Conservation (phyloP, 305 asterid genomes). For the Fraxinus albicans region DNA sequence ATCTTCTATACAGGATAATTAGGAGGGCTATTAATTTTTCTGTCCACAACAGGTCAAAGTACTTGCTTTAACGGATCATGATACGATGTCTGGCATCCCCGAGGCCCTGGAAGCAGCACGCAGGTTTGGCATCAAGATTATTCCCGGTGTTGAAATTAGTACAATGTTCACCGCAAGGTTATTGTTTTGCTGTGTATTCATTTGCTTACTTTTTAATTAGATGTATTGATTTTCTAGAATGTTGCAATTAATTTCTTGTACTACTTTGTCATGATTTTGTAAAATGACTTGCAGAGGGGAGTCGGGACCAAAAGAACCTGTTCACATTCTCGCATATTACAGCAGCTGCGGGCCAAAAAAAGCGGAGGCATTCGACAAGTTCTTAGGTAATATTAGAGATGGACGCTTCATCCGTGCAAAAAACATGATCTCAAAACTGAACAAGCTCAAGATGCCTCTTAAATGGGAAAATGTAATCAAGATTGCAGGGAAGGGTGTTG, state of each 20-base stretch:
- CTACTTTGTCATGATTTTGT: conserved; percentile 4
- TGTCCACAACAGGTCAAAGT: conserved; percentile 87
- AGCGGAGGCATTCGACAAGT: conserved; percentile 54
- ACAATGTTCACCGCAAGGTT: conserved; percentile 82
- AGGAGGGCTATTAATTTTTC: conserved; percentile 1
- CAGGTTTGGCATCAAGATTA: conserved; percentile 80
- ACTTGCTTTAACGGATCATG: conserved; percentile 92
- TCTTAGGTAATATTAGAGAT: conserved; percentile 60
- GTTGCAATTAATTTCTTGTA: not conserved
- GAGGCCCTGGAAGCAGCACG: conserved; percentile 87
- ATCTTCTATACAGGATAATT: not conserved
- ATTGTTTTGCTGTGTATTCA: not conserved
- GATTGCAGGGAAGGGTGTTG: conserved; percentile 91
- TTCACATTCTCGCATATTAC: conserved; percentile 92
- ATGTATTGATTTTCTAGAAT: not conserved
- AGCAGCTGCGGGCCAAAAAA: conserved; percentile 84
- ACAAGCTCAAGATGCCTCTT: conserved; percentile 76
- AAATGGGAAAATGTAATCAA: conserved; percentile 78
- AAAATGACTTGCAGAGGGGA: conserved; percentile 50
- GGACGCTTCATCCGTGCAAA: conserved; percentile 85
- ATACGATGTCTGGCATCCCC: conserved; percentile 82
- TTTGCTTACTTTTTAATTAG: not conserved
- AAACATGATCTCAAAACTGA: conserved; percentile 74
- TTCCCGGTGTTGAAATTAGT: conserved; percentile 94
- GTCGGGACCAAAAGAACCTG: conserved; percentile 74